Evolutionary conservation across 1,139 yeast genomes (phyloP).

Genomic region (Taphrina communis): DNA sequence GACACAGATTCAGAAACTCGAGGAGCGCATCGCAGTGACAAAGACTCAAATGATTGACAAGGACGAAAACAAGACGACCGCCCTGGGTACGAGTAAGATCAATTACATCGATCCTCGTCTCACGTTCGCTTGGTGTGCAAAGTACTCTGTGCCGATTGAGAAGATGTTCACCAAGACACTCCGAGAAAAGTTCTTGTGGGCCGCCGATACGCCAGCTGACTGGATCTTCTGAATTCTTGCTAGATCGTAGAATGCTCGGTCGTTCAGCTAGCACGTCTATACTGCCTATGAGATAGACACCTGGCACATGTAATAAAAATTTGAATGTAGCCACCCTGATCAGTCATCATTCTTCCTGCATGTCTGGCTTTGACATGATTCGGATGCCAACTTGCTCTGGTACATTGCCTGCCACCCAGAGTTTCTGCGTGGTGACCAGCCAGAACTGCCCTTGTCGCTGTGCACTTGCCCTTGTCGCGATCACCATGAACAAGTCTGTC

Average conservation of each 20-base stretch:
- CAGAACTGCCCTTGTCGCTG: not conserved
- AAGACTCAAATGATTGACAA: slow-evolving; percentile 82
- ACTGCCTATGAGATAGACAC: too few species aligned
- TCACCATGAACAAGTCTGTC: not conserved
- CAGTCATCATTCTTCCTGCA: not conserved
- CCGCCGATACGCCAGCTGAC: slow-evolving; percentile 83
- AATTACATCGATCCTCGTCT: slow-evolving; percentile 95
- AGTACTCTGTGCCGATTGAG: slow-evolving; percentile 86
- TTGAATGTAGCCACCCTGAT: not conserved
- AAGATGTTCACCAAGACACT: slow-evolving; percentile 88
- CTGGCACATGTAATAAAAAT: too few species aligned
- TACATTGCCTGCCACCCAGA: not conserved
- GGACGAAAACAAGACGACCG: slow-evolving; percentile 92
- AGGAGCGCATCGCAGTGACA: slow-evolving; percentile 71
- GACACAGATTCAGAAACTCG: slow-evolving; percentile 73
- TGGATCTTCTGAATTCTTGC: slow-evolving; percentile 69
- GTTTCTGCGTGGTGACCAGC: not conserved
- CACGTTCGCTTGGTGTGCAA: slow-evolving; percentile 87
- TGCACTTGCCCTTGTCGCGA: not conserved
- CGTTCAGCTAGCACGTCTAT: too few species aligned
- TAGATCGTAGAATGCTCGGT: not conserved
- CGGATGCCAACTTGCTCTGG: not conserved
- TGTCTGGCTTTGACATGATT: not conserved
- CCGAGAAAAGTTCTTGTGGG: slow-evolving; percentile 94
- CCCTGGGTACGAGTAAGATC: slow-evolving; percentile 89